Evolutionary conservation across 192 early-diverging fungal genomes (phyloP), one percentile per base, ranked within the genome.

Genomic region (Powellomyces hirtus): DNA sequence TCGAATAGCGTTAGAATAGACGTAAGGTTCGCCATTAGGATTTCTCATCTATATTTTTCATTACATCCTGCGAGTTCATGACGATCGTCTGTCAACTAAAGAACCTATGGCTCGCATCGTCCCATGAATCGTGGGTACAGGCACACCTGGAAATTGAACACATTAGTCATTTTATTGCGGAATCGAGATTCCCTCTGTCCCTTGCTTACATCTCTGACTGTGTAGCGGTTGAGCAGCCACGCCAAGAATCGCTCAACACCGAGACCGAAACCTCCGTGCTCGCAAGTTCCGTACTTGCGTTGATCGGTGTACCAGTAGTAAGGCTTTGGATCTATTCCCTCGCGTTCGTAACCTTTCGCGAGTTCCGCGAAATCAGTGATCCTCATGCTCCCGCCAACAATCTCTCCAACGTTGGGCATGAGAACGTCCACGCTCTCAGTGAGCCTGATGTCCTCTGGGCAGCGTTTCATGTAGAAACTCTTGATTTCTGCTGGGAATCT

Each of bases 301-400:
- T 98, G 97, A 62, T 99, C 97, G 40, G 95, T 94, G 81, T 84
- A 86, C 97, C 97, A 99, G 85, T 98, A 98, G 86, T 99, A 99
- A 27, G 95, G 94, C 1, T 79, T 72, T 20, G 95, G 90, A 74
- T 98, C 92, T 62, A 99, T 90, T 20, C 91, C 91, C 78, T 97
- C 94, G 35, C 92, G 88, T 78, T 85, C 81, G 81, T 92, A 95
- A 14, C 86, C 95, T 11, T 80, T 88, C 64, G 91, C 75, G 37
- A 97, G 82, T 73, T 91, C 89, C 13, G 82, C 79, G 73, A 92
- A 79, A 76, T 95, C 88, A 53, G 89, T 89, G 75, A 94, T 97
- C 82, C 95, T 88, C 95, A 97, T 99, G 64, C 91, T 93, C 29
- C 95, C 97, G 75, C 97, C 97, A 35, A 94, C 91, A 84, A 99